Base-by-base conservation (phyloP, 176 grass and related monocot genomes). In the Raddia distichophylla region DNA sequence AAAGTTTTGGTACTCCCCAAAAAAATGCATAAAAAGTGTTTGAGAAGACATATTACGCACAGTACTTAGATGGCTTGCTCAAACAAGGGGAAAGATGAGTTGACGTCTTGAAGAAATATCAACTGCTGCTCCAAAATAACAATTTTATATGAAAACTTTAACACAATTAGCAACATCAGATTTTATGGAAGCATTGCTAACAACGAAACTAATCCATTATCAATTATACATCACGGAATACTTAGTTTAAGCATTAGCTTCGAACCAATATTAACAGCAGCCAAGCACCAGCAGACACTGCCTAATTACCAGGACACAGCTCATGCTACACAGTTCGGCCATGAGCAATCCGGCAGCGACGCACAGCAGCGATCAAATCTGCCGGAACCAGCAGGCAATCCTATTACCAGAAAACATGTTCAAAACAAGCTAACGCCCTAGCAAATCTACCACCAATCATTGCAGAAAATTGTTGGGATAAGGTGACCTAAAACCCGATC, bases 401-500 rank as follows among this genome's bases (percentile, higher is more conserved):
- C 33, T 67, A 73, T 2, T 47, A 85, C 15, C 35, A 44, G 59
- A 33, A 50, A 50, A 51, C 17, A 58, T 32, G 18, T 50, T 50
- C 18, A 18, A 1, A 49, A 67, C 7, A 67, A 67, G 7, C 16
- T 61, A 69, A 55, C 53, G 53, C 17, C 78, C 32, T 18, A 76
- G 34, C 17, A 8, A n/a, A 15, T 52, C 59, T 22, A 34, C 12
- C 75, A 69, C 8, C 33, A 77, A 44, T 32, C 3, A 1, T 35
- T 16, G 42, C 45, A 60, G 40, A 62, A 62, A 77, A 66, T 56
- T 64, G 11, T 34, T 33, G 15, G 15, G 19, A 4, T 10, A 34
- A 54, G 55, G 13, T 10, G 18, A 65, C 53, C 75, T 37, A 63
- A 16, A 33, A 83, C 4, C 22, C 46, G 54, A 79, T 62, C 69